phyloP scores from a whole-genome alignment of 139 green algal genomes.

The Chlamydomonas sp. region DNA sequence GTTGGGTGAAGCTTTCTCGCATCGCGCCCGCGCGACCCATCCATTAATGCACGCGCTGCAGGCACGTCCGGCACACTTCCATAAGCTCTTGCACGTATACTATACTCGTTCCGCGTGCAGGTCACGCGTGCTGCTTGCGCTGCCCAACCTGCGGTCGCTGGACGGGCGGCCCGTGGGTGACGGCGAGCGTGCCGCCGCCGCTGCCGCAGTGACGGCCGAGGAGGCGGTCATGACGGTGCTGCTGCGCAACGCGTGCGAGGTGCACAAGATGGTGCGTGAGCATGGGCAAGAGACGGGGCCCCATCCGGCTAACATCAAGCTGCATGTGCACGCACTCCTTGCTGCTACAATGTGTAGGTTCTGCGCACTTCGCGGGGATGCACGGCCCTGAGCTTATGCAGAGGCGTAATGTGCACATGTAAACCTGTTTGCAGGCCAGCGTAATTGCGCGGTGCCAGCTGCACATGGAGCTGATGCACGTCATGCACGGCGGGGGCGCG shows the following conservation, averaged over 20 bases:
- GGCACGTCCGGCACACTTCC: no score
- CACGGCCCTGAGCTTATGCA: no score
- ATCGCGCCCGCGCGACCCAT: no score
- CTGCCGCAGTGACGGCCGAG: constrained; percentile 56
- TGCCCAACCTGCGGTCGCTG: constrained; percentile 60
- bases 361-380: no score
- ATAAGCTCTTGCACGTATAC: background rate
- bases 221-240: constrained; percentile 68
- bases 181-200: constrained; percentile 57
- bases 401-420: no score
- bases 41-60: no score
- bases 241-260: constrained; percentile 73
- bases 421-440: constrained; percentile 43
- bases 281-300: background rate
- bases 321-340: no score
- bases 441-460: constrained; percentile 62
- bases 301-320: no score
- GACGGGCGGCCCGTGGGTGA: constrained; percentile 64
- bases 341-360: no score
- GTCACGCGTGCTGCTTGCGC: constrained; percentile 44
- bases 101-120: constrained; percentile 25
- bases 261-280: constrained; percentile 75
- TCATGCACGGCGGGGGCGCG: constrained; percentile 39
- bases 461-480: constrained; percentile 71
- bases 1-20: no score